Base-by-base conservation (phyloP, 257 asterid species). In the Solanum pinnatisectum region DNA sequence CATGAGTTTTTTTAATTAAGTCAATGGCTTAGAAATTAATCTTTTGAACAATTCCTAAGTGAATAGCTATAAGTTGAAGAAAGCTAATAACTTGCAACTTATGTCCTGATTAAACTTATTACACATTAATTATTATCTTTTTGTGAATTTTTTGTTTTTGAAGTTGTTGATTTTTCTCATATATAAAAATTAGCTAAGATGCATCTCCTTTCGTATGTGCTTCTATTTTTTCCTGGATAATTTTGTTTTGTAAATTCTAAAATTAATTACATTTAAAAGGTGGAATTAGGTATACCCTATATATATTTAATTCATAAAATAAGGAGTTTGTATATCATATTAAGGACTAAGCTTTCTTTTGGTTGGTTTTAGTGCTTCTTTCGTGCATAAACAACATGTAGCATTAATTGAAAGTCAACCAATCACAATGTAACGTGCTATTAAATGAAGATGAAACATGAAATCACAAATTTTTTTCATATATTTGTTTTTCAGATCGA, bases 401-500 rank as follows among this genome's bases (percentile, higher is more conserved):
- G 60, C 84, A 77, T n/a, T n/a, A 27, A 44, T 79, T 44, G 3
- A 10, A 44, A 79, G 85, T 79, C 84, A 79, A 79, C 85, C 23
- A 44, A 79, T 79, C 27, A 79, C 35, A 44, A 78, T 74, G 52
- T n/a, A 22, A 18, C 81, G 81, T 8, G 15, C 27, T 72, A 72
- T 33, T 35, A 10, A 7, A 4, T 74, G 16, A 74, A 37, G 5
- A 10, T 74, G 30, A 37, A 74, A 10, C 9, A 74, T 74, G 59
- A 68, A 68, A 68, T 27, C 3, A 68, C 22, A 67, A 65, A 10
- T 16, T 12, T 59, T 20, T 33, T 63, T 60, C 11, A 23, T 56
- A 37, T 35, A 11, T 22, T 68, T 56, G 33, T 8, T 77, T 70
- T 33, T 25, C 91, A 91, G 93, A 86, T 86, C 11, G 85, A 73